Evolutionary conservation across 2,329 filamentous ascomycete species (phyloP).

Genomic region (Cordyceps pruinosa): DNA sequence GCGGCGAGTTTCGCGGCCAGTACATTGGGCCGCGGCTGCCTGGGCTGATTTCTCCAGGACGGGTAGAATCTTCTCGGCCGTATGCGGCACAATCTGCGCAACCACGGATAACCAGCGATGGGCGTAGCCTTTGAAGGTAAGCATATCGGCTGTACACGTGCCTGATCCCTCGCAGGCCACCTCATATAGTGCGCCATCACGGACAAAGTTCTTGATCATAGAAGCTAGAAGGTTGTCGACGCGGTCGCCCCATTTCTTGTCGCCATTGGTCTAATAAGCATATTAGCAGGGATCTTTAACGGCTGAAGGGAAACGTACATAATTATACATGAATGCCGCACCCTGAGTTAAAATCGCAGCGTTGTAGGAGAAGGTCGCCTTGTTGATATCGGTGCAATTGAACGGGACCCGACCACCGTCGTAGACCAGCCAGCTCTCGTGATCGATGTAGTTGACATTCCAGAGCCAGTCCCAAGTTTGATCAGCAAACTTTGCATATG

Average conservation of each 20-base stretch:
- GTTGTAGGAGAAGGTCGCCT: slow-evolving; percentile 61
- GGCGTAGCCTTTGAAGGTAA: slow-evolving; percentile 65
- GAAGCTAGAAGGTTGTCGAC: slow-evolving; percentile 49
- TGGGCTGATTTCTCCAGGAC: slow-evolving; percentile 50
- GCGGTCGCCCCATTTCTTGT: slow-evolving; percentile 7
- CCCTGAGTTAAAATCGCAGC: slow-evolving; percentile 56
- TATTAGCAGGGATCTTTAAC: background rate
- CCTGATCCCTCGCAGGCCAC: slow-evolving; percentile 54
- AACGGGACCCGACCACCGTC: slow-evolving; percentile 53
- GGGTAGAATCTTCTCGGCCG: slow-evolving; percentile 46
- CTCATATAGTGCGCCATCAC: slow-evolving; percentile 56
- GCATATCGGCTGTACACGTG: slow-evolving; percentile 64
- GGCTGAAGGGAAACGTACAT: slow-evolving; percentile 30
- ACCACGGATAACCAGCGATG: slow-evolving; percentile 58
- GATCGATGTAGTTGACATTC: slow-evolving; percentile 50
- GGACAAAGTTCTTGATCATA: slow-evolving; percentile 46
- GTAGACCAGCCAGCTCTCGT: slow-evolving; percentile 53
- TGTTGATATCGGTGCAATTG: slow-evolving; percentile 56
- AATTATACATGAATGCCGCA: slow-evolving; percentile 63
- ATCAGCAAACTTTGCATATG: slow-evolving; percentile 56
- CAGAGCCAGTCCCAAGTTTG: slow-evolving; percentile 57
- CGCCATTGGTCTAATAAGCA: slow-evolving; percentile 8
- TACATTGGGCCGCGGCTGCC: slow-evolving; percentile 57
- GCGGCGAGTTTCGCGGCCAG: slow-evolving; percentile 49
- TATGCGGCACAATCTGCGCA: slow-evolving; percentile 56